Percentiles rank a stretch among this genome's conserved stretches.
phyloP scores from a whole-genome alignment of 1,139 yeast genomes.

The Suhomyces coccinellae region DNA sequence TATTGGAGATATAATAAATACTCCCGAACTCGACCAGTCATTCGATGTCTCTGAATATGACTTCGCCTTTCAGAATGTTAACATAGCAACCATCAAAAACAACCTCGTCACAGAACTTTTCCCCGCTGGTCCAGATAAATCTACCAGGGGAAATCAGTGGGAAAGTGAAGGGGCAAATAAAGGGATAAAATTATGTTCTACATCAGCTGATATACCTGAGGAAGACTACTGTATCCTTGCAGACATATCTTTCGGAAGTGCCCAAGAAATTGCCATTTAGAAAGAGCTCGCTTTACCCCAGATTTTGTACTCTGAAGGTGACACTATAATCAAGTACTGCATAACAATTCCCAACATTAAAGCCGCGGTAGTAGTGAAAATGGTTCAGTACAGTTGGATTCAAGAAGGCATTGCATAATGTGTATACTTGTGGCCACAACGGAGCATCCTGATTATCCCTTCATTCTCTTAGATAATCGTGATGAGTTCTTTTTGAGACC shows the following conservation, averaged over 20 bases:
- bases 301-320: too few species aligned
- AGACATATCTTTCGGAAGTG: conserved; percentile 21
- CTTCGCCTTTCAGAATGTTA: neutral
- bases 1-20: neutral
- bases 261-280: conserved; percentile 15
- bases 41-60: neutral
- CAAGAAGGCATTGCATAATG: conserved; percentile 35
- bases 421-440: conserved; percentile 65
- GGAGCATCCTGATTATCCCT: conserved; percentile 63
- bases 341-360: neutral
- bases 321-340: neutral
- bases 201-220: neutral
- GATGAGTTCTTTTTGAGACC: conserved; percentile 81
- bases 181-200: neutral
- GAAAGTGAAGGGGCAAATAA: neutral
- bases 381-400: too few species aligned
- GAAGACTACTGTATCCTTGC: conserved; percentile 10
- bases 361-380: neutral
- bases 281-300: too few species aligned
- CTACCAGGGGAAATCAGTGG: neutral
- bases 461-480: conserved; percentile 75
- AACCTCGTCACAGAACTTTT: neutral
- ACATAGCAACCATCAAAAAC: neutral
- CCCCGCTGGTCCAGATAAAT: neutral
- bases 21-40: neutral